These are phyloP conservation scores for Mollisiaceae sp. DNA, from an alignment of 2,329 filamentous ascomycete species.

Conservation along the genomic window DNA sequence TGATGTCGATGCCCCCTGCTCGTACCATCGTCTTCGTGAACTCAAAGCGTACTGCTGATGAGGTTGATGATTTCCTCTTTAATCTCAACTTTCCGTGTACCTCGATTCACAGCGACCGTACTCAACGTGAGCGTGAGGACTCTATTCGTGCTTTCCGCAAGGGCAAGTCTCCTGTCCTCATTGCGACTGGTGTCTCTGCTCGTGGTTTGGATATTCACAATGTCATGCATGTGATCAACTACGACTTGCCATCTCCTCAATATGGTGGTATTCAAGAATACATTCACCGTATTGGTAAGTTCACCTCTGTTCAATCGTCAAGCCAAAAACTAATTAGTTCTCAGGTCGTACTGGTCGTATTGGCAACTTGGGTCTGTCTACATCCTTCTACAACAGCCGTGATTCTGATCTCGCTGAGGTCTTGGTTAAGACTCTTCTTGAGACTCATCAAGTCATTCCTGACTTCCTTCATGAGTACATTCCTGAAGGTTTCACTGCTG, in stretches of 20 bases:
- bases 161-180: slow-evolving; percentile 77
- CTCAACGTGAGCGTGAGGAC: slow-evolving; percentile 90
- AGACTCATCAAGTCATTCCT: slow-evolving; percentile 78
- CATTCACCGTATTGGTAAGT: slow-evolving; percentile 86
- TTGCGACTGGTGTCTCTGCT: slow-evolving; percentile 85
- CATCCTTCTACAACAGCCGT: slow-evolving; percentile 83
- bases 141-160: slow-evolving; percentile 83
- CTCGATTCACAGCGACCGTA: slow-evolving; percentile 86
- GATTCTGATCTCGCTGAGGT: slow-evolving; percentile 75
- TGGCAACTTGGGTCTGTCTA: slow-evolving; percentile 83
- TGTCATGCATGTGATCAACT: slow-evolving; percentile 93
- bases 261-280: slow-evolving; percentile 95
- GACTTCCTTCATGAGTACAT: slow-evolving; percentile 75
- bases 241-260: slow-evolving; percentile 74
- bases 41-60: slow-evolving; percentile 76
- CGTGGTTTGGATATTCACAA: slow-evolving; percentile 89
- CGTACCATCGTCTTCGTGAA: slow-evolving; percentile 93
- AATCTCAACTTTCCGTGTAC: slow-evolving; percentile 81
- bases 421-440: slow-evolving; percentile 80
- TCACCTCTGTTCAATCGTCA: not conserved
- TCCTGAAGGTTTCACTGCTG: slow-evolving; percentile 55
- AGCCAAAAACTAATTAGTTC: slow-evolving; percentile 26
- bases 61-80: slow-evolving; percentile 86
- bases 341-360: slow-evolving; percentile 91
- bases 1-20: slow-evolving; percentile 71